Conservation (phyloP, 2,329 filamentous ascomycete species). For the Colletotrichum sojae region DNA sequence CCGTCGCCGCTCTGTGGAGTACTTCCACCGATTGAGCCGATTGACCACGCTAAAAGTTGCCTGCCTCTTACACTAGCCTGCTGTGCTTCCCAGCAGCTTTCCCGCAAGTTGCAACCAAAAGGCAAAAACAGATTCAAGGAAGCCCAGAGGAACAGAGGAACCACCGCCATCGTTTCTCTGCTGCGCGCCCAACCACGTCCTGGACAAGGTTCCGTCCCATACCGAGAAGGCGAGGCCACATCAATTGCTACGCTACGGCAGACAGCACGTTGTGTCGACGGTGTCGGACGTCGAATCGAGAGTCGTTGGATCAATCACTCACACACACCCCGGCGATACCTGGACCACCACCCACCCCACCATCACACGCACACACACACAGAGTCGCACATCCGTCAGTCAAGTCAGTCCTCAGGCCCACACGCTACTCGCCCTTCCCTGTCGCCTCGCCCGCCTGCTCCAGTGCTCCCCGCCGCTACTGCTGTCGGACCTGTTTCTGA, state of each 20-base stretch:
- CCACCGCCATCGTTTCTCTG: background rate
- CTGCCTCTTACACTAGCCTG: constrained; percentile 12
- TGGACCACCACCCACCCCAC: constrained; percentile 12
- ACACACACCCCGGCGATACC: background rate
- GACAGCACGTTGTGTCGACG: background rate
- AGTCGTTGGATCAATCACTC: constrained; percentile 10
- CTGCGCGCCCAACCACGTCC: background rate
- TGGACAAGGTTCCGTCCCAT: constrained; percentile 27
- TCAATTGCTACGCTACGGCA: background rate
- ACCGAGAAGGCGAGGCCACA: constrained; percentile 9
- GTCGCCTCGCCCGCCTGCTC: constrained; percentile 20
- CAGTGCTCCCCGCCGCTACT: constrained; percentile 8
- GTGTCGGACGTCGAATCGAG: background rate
- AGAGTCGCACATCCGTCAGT: background rate
- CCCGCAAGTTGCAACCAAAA: constrained; percentile 15
- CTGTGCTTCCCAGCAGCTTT: constrained; percentile 13
- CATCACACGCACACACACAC: constrained; percentile 5
- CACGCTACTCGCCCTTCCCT: constrained; percentile 32
- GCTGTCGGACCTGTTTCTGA: constrained; percentile 29
- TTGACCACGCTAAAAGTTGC: constrained; percentile 2
- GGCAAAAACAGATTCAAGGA: constrained; percentile 2
- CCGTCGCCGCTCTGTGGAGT: background rate
- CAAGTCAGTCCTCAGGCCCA: constrained; percentile 23
- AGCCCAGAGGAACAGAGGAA: constrained; percentile 6
- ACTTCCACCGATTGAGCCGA: constrained; percentile 11